Percentiles rank a stretch among this genome's conserved stretches.
phyloP scores from a whole-genome alignment of 1,284 basidiomycete genomes.

The Rugosomyces carneus region DNA sequence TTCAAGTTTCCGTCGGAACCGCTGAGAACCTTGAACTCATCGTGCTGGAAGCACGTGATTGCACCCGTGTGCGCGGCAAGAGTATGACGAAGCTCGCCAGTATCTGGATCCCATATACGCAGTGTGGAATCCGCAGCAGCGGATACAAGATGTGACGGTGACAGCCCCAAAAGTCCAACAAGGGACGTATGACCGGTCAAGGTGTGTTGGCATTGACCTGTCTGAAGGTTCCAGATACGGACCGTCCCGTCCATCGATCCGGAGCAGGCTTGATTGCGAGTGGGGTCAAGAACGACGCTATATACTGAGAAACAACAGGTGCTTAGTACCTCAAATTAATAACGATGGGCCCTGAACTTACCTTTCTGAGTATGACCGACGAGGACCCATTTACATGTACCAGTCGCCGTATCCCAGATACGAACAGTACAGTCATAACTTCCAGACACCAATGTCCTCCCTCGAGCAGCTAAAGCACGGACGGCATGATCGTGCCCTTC shows the following conservation, averaged over 20 bases:
- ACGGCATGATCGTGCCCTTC: conserved; percentile 90
- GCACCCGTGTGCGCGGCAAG: conserved; percentile 88
- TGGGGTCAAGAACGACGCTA: conserved; percentile 82
- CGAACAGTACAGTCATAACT: conserved; percentile 92
- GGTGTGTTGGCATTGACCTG: conserved; percentile 73
- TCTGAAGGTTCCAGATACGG: conserved; percentile 84
- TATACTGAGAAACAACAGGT: conserved; percentile 54
- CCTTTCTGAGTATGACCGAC: conserved; percentile 90
- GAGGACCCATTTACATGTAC: conserved; percentile 75
- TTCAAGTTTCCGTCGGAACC: conserved; percentile 95
- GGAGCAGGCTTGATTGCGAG: conserved; percentile 83
- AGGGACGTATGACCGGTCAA: conserved; percentile 85
- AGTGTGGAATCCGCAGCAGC: conserved; percentile 92
- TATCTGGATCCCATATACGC: conserved; percentile 87
- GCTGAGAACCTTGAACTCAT: conserved; percentile 91
- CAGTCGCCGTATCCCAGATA: conserved; percentile 93
- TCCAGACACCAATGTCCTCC: conserved; percentile 86
- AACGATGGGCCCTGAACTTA: conserved; percentile 34
- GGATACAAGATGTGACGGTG: conserved; percentile 83
- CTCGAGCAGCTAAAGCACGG: conserved; percentile 85
- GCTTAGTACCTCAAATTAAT: background rate
- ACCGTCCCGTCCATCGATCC: conserved; percentile 97
- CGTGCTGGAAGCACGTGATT: conserved; percentile 96
- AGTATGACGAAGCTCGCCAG: conserved; percentile 72
- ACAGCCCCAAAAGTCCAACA: conserved; percentile 83